Base-by-base conservation (phyloP, 2,329 filamentous ascomycete species). In the Alternaria ventricosa region DNA sequence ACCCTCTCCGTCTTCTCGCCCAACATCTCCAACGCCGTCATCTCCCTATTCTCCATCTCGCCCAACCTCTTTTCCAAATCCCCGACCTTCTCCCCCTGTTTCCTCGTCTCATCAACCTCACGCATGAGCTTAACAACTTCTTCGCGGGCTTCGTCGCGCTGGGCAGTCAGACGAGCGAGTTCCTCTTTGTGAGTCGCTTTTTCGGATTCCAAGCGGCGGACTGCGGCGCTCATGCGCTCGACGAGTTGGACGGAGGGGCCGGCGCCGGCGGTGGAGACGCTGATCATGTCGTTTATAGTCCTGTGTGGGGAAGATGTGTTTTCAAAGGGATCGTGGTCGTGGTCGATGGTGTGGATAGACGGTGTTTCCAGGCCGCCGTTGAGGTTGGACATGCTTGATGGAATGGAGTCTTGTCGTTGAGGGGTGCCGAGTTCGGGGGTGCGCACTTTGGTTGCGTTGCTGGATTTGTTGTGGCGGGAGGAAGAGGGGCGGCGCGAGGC, bases 1-100 rank as follows among this genome's bases (percentile, higher is more conserved):
- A 97, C 94, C 75, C 91, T 84, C 84, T 99, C 96, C 79, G 93
- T 97, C 87, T 97, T 97, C 87, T 99, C 96, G 2, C 96, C 96
- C 60, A 99, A 82, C 89, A 98, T 90, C 82, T 98, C 94, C 57
- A 99, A 84, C 63, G 93, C 96, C 13, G 94, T 96, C 77, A 97
- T 90, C 78, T 98, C 97, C 72, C 95, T 86, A 66, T 88, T 84
- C 73, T 92, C 90, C 68, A 97, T 84, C 45, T 88, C 87, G 27
- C 82, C 82, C 54, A 97, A 83, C 70, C 93, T 87, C 49, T 81
- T 82, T 78, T 96, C 90, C 13, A 97, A 79, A 63, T 87, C 85
- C 20, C 84, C 82, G 0, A 94, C 86, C 63, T 86, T 88, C 56
- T 83, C 79, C 13, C 89, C 87, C 3, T 88, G 87, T 2, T 80